Base-by-base conservation (phyloP, 805 yeast species). In the Suhomyces xylopsoci region DNA sequence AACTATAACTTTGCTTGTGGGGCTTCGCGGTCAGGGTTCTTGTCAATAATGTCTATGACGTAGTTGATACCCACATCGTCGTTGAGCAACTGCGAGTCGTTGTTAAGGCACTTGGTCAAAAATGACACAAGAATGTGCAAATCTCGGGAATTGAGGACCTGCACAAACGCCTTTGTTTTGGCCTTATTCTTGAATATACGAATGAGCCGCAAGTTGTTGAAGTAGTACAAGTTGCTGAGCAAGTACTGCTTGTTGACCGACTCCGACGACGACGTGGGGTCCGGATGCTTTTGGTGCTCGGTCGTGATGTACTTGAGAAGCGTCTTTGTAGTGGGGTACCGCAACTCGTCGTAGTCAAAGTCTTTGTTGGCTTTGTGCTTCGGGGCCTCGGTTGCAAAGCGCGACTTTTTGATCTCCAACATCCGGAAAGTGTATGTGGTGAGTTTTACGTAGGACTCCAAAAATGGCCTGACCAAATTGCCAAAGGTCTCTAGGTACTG, bases 201-300 rank as follows among this genome's bases (percentile, higher is more conserved):
- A 20, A 75, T 63, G 51, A 74, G 60, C 44, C 58, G 58, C 51
- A 74, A 62, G 54, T 73, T 66, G 55, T 70, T 62, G 53, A 74
- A 61, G 54, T 72, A 74, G 51, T 69, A 74, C 51, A 75, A 62
- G 50, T 71, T 69, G 45, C 74, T 68, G 32, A 75, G 60, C 48
- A 75, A 63, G 57, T 75, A 74, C 56, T 74, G 79, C 59, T 74
- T 75, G 57, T 75, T 74, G 52, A 66, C 65, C 7, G 73, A 62
- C 58, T 75, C 79, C 25, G 58, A 57, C 5, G 54, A 45, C 9
- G 41, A 46, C 19, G 57, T 28, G n/a, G 32, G 51, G 2, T 55
- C 50, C 10, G 58, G 62, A 42, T 58, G 52, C 22, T 58, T 57
- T 17, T 25, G 41, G 47, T 45, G 26, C 20, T 36, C 36, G 32